A percentile compares a stretch with the other conserved stretches of the same genome.
Conservation (phyloP, 306 rosid species). For the Trichosanthes cucumerina region DNA sequence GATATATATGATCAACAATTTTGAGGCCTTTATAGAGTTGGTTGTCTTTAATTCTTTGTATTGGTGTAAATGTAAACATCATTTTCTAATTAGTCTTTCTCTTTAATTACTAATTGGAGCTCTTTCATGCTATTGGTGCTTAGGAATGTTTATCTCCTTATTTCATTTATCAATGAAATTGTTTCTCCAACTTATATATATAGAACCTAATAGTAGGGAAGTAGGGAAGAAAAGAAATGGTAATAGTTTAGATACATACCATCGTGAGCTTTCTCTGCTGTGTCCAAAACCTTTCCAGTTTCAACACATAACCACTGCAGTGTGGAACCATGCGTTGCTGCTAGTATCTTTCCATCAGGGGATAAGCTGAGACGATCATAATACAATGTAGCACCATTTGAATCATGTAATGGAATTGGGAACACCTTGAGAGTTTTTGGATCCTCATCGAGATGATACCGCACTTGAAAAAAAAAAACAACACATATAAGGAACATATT, state of each 20-base stretch:
- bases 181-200: no score
- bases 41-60: no score
- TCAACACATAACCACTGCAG: constrained; percentile 84
- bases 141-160: no score
- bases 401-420: constrained; percentile 71
- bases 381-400: constrained; percentile 45
- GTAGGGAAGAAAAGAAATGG: background rate
- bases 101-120: no score
- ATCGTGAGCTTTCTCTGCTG: constrained; percentile 93
- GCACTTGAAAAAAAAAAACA: constrained; percentile 44
- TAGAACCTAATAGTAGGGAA: background rate
- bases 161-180: no score
- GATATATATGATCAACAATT: no score
- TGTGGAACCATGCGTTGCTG: constrained; percentile 76
- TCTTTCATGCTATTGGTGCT: no score
- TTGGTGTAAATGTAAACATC: no score
- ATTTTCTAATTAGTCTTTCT: no score
- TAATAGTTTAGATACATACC: constrained; percentile 49
- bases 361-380: constrained; percentile 80
- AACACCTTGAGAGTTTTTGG: constrained; percentile 88
- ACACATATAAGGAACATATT: background rate
- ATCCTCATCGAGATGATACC: constrained; percentile 93
- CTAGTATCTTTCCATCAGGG: constrained; percentile 74
- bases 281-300: constrained; percentile 79
- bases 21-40: no score